These are phyloP conservation scores for Echria macrotheca DNA, from an alignment of 495 filamentous ascomycete genomes.

Conservation along the genomic window DNA sequence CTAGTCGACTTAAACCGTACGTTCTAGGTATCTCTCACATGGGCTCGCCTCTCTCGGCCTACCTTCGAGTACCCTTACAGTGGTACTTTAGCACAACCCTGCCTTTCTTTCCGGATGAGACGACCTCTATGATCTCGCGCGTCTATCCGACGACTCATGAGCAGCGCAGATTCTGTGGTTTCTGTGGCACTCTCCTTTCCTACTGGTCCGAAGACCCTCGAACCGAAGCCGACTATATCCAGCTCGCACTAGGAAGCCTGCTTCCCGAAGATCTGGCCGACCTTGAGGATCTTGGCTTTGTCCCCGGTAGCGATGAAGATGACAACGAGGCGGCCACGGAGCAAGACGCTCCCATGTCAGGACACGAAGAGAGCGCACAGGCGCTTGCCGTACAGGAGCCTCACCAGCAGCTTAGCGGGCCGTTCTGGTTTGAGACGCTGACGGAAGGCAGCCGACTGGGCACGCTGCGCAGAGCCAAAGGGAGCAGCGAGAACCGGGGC, in stretches of 20 bases:
- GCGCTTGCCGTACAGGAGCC: slow-evolving; percentile 18
- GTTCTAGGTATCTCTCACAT: slow-evolving; percentile 57
- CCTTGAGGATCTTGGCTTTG: slow-evolving; percentile 62
- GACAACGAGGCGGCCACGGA: slow-evolving; percentile 28
- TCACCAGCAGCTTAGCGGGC: slow-evolving; percentile 39
- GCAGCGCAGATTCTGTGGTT: slow-evolving; percentile 80
- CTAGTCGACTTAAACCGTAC: neutral
- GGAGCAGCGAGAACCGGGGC: slow-evolving; percentile 50
- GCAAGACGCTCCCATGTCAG: slow-evolving; percentile 9
- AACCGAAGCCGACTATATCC: slow-evolving; percentile 68
- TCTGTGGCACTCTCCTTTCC: slow-evolving; percentile 75
- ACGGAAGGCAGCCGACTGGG: slow-evolving; percentile 68
- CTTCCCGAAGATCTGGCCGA: slow-evolving; percentile 56
- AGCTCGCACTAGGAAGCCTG: slow-evolving; percentile 68
- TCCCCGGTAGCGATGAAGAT: slow-evolving; percentile 43
- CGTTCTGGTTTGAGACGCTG: slow-evolving; percentile 82
- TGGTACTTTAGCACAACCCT: slow-evolving; percentile 69
- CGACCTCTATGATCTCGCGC: slow-evolving; percentile 62
- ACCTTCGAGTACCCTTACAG: slow-evolving; percentile 71
- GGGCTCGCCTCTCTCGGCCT: slow-evolving; percentile 61
- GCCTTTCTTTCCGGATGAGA: slow-evolving; percentile 74
- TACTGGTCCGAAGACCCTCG: slow-evolving; percentile 71
- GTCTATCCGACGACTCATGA: slow-evolving; percentile 59
- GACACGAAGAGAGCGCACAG: slow-evolving; percentile 14
- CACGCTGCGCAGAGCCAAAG: slow-evolving; percentile 54